Conservation (phyloP, 179 eudicot species). For the Patellifolia procumbens region DNA sequence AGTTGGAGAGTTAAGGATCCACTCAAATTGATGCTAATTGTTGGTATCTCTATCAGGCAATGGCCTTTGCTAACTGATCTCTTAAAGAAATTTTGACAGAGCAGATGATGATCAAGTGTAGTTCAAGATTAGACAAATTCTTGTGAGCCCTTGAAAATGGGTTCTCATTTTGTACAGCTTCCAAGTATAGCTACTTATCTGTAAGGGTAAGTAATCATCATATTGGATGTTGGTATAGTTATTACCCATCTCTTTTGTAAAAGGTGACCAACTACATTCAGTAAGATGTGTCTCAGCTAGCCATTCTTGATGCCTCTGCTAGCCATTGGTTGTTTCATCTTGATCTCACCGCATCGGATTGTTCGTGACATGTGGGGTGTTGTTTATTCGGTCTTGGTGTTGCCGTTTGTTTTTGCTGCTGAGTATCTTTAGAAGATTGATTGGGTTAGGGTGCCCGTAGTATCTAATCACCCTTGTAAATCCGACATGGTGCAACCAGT, state of each 20-base stretch:
- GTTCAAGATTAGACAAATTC: background rate
- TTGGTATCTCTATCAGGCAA: background rate
- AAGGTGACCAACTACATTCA: background rate
- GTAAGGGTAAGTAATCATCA: background rate
- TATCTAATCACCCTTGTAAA: too few species aligned
- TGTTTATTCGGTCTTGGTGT: too few species aligned
- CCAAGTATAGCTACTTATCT: conserved; percentile 12
- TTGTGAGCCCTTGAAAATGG: background rate
- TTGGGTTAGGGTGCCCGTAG: too few species aligned
- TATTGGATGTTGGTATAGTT: background rate
- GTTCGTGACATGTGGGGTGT: background rate
- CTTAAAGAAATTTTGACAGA: conserved; percentile 12
- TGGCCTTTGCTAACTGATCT: background rate
- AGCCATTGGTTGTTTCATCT: background rate
- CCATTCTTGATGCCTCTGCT: background rate
- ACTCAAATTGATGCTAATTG: background rate
- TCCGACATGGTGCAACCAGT: too few species aligned
- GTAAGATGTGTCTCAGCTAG: background rate
- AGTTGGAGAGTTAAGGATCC: conserved; percentile 7
- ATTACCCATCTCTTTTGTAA: conserved; percentile 8
- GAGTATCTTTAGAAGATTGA: too few species aligned
- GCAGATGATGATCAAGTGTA: background rate
- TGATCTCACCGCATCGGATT: background rate
- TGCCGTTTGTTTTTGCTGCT: too few species aligned
- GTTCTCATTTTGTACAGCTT: conserved; percentile 19